Conservation (phyloP, 106 monocot species). For the Vanilla planifolia region DNA sequence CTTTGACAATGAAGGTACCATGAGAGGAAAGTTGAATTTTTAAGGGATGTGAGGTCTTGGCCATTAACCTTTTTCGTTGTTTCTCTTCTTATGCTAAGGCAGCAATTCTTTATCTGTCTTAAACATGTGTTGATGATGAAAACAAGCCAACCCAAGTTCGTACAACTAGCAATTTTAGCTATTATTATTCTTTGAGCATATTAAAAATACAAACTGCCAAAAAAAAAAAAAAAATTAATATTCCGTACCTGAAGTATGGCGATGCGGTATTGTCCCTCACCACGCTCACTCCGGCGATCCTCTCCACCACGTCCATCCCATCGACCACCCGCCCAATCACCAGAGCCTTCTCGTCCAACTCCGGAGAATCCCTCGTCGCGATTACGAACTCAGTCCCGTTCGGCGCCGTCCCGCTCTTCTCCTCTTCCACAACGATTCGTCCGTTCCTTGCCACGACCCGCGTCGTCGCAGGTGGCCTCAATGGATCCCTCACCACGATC, state of each 20-base stretch:
- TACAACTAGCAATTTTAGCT: too few species aligned
- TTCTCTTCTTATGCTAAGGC: too few species aligned
- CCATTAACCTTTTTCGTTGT: too few species aligned
- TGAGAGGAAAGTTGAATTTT: too few species aligned
- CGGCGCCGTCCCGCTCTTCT: constrained; percentile 32
- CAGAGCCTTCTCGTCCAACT: constrained; percentile 32
- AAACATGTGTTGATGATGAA: too few species aligned
- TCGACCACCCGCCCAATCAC: constrained; percentile 41
- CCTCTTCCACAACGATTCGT: constrained; percentile 44
- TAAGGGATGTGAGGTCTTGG: too few species aligned
- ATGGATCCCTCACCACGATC: constrained; percentile 37
- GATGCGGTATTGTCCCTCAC: constrained; percentile 55
- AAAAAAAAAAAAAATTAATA: background rate
- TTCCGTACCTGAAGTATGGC: constrained; percentile 52
- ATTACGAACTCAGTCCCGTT: constrained; percentile 68
- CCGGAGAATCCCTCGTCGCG: constrained; percentile 35
- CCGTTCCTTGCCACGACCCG: constrained; percentile 49
- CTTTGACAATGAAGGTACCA: too few species aligned
- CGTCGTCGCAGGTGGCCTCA: constrained; percentile 28
- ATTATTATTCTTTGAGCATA: background rate
- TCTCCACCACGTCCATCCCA: constrained; percentile 57
- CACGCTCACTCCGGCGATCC: constrained; percentile 30
- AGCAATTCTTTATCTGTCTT: too few species aligned
- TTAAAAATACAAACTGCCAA: background rate
- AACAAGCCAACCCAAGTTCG: too few species aligned